Base-by-base conservation (phyloP, 257 asterid species). In the Ilex asprella region DNA sequence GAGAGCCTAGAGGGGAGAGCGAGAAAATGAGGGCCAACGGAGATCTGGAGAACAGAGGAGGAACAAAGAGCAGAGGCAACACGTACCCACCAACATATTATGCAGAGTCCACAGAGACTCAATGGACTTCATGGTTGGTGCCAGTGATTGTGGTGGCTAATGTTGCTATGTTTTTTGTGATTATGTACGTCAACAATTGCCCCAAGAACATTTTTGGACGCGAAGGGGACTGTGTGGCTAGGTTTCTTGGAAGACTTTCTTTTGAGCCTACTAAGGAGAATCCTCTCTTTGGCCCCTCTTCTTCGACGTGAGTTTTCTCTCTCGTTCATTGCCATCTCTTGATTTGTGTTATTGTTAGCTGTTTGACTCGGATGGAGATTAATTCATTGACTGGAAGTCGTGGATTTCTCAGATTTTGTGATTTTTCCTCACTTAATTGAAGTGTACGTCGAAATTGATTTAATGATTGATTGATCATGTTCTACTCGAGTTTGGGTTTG, bases 201-300 rank as follows among this genome's bases (percentile, higher is more conserved):
- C 99, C 99, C 7, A 72, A 69, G 64, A 75, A 82, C 67, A 68
- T 68, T 35, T 51, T 60, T 16, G 75, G 78, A 10, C 1, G 44
- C 32, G 55, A 30, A 4, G 85, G 89, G 0, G 73, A 62, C 67
- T 93, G 99, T 66, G 94, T 85, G 15, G 94, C 90, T 1, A 82
- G 31, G 67, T 87, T 89, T 69, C 95, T 93, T 53, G 94, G 97
- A 16, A 80, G 99, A 76, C 72, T 93, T 66, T 93, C 99, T 3
- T 93, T 93, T 81, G 92, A 93, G 79, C 97, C 99, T 31, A 85
- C 85, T 15, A 74, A 79, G 31, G 97, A 89, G 69, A 93, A 93
- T 72, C 99, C 99, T 43, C 95, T 89, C 53, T 84, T 87, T 66
- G 99, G 99, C 44, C 97, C 99, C 32, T 89, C 99, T 67, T 84